Base-by-base conservation (phyloP, 108 stramenopile species). In the Poteriospumella lacustris region DNA sequence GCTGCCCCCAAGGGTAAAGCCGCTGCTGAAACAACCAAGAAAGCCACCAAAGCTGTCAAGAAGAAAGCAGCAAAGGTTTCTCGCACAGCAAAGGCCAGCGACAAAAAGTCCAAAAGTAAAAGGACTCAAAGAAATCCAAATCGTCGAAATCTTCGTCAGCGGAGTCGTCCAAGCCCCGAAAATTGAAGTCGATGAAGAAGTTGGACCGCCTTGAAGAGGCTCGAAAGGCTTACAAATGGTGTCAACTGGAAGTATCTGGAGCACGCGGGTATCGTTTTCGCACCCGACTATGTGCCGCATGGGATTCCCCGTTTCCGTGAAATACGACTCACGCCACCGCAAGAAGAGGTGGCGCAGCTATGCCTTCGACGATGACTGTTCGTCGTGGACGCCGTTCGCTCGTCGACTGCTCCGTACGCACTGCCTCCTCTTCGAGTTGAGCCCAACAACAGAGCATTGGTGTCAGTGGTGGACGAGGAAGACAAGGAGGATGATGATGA, bases 331-430 rank as follows among this genome's bases (percentile, higher is more conserved):
- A 90, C 91, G 9, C 88, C 95, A 0, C 47, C 78, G 31, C 91
- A 96, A 80, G 98, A 99, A 80, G 98, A 99, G 87, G 89, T 94
- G 9, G 96, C 96, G 39, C 97, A 94, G 0, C 95, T 97, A 79
- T 96, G n/a, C n/a, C n/a, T n/a, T n/a, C n/a, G n/a, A n/a, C n/a
- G n/a, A n/a, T n/a, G n/a, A n/a, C n/a, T n/a, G n/a, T n/a, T n/a
- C n/a, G n/a, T n/a, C n/a, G n/a, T n/a, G n/a, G n/a, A n/a, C n/a
- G n/a, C n/a, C n/a, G n/a, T n/a, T n/a, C n/a, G n/a, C n/a, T n/a
- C n/a, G n/a, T n/a, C n/a, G n/a, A n/a, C n/a, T n/a, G n/a, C n/a
- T n/a, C n/a, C n/a, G n/a, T n/a, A n/a, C n/a, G n/a, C n/a, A n/a
- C n/a, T n/a, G n/a, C n/a, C n/a, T n/a, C n/a, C n/a, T n/a, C n/a